A percentile compares a stretch with the other conserved stretches of the same genome.
These are phyloP conservation scores for Ustilago nuda DNA, from an alignment of 1,284 basidiomycete genomes.

Conservation along the genomic window DNA sequence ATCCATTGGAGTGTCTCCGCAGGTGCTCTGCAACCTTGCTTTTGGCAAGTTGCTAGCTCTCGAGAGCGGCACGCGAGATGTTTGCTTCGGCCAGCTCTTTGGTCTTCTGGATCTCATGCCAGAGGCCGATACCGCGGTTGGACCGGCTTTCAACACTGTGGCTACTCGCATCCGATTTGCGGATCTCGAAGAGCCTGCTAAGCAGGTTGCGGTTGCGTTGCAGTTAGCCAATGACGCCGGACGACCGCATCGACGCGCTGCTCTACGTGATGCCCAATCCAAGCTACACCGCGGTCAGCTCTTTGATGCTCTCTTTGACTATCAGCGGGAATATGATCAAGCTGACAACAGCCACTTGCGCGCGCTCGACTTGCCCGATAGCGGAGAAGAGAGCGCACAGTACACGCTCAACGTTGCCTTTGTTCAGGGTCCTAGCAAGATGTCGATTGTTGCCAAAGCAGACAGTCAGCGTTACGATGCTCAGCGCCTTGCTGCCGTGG, in stretches of 20 bases:
- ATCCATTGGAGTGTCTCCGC: constrained; percentile 46
- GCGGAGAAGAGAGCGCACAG: constrained; percentile 35
- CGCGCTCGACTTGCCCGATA: constrained; percentile 11
- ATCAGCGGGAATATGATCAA: constrained; percentile 42
- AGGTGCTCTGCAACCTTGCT: constrained; percentile 58
- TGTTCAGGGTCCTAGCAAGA: constrained; percentile 32
- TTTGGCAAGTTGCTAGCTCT: constrained; percentile 57
- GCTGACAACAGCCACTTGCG: constrained; percentile 11
- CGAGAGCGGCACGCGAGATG: constrained; percentile 40
- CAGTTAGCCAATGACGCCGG: constrained; percentile 55
- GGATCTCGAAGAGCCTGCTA: constrained; percentile 13
- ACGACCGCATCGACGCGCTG: constrained; percentile 54
- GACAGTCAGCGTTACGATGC: constrained; percentile 29
- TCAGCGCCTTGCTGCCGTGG: constrained; percentile 17
- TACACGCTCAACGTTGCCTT: constrained; percentile 63
- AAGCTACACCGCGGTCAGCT: constrained; percentile 37
- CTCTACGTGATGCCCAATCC: constrained; percentile 54
- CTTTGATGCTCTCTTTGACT: constrained; percentile 64
- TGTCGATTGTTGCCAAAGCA: constrained; percentile 53
- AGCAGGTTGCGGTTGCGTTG: constrained; percentile 27
- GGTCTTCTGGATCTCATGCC: constrained; percentile 53
- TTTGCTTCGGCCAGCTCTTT: constrained; percentile 65
- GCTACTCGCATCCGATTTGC: constrained; percentile 50
- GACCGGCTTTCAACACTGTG: constrained; percentile 65
- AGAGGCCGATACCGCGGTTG: constrained; percentile 55